phyloP scores from a whole-genome alignment of 228 moss, liverwort and hornwort species.

The Sphagnum fallax region DNA sequence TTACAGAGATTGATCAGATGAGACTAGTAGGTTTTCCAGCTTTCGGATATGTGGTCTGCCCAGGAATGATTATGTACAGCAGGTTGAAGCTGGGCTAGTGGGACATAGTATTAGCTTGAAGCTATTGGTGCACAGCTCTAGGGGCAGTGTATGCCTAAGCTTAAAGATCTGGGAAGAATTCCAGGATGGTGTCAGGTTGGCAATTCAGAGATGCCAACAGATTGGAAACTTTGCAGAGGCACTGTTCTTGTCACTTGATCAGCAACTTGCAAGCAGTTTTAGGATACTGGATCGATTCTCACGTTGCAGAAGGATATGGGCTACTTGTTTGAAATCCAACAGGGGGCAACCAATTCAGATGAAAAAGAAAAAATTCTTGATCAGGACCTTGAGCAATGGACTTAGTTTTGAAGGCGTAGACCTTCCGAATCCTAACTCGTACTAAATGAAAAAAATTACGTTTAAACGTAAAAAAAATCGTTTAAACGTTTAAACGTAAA shows the following conservation, averaged over 20 bases:
- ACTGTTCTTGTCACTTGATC: slow-evolving; percentile 64
- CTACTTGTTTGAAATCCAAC: slow-evolving; percentile 89
- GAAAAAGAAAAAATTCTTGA: slow-evolving; percentile 59
- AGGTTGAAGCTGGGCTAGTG: too few relatives aligned
- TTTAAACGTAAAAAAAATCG: too few relatives aligned
- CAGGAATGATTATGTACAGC: too few relatives aligned
- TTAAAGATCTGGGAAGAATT: slow-evolving; percentile 55
- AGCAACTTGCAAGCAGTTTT: slow-evolving; percentile 62
- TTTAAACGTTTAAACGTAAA: too few relatives aligned
- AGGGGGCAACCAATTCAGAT: slow-evolving; percentile 82
- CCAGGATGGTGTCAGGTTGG: slow-evolving; percentile 75
- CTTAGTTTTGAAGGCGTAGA: slow-evolving; percentile 46
- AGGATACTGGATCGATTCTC: slow-evolving; percentile 56
- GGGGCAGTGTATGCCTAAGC: slow-evolving; percentile 50
- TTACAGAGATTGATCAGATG: too few relatives aligned
- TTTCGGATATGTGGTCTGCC: too few relatives aligned
- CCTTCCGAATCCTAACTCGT: too few relatives aligned
- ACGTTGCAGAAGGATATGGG: slow-evolving; percentile 80
- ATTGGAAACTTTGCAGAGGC: slow-evolving; percentile 69
- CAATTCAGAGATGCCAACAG: slow-evolving; percentile 43
- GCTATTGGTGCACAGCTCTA: neutral
- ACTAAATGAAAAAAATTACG: too few relatives aligned
- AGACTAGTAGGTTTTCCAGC: too few relatives aligned
- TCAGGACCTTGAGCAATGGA: slow-evolving; percentile 40
- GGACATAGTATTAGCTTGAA: too few relatives aligned